Conservation (phyloP, 257 asterid species). For the Ballota nigra region DNA sequence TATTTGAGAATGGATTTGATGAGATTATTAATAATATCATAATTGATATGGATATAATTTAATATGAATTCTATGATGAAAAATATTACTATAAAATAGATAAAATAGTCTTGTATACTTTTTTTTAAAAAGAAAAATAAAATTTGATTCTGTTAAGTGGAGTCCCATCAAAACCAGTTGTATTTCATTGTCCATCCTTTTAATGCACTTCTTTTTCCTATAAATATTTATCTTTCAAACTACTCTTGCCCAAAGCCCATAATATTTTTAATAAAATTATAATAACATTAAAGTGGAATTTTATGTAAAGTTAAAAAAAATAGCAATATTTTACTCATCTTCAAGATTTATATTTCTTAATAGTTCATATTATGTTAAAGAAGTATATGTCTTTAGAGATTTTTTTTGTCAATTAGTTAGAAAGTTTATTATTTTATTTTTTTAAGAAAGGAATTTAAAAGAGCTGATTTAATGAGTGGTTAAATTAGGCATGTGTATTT, state of each 20-base stretch:
- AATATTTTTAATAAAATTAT: background rate
- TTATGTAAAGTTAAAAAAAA: no score
- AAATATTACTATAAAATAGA: background rate
- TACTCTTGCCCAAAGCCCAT: conserved; percentile 11
- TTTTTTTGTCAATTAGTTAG: no score
- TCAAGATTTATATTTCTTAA: no score
- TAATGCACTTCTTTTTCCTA: conserved; percentile 25
- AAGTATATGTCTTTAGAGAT: background rate
- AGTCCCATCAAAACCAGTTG: conserved; percentile 27
- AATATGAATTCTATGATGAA: background rate
- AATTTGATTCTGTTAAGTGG: background rate
- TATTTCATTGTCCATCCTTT: conserved; percentile 31
- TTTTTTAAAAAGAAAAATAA: background rate
- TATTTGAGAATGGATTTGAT: background rate
- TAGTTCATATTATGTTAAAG: background rate
- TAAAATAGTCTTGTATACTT: background rate
- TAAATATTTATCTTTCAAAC: background rate
- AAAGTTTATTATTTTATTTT: no score
- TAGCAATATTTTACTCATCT: no score
- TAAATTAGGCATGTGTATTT: background rate
- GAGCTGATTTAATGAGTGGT: background rate
- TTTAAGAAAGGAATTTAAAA: no score
- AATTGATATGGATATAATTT: no score
- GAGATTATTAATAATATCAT: background rate
- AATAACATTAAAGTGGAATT: background rate